Evolutionary conservation across 257 asterid genomes (phyloP).

Genomic region (Avicennia marina): DNA sequence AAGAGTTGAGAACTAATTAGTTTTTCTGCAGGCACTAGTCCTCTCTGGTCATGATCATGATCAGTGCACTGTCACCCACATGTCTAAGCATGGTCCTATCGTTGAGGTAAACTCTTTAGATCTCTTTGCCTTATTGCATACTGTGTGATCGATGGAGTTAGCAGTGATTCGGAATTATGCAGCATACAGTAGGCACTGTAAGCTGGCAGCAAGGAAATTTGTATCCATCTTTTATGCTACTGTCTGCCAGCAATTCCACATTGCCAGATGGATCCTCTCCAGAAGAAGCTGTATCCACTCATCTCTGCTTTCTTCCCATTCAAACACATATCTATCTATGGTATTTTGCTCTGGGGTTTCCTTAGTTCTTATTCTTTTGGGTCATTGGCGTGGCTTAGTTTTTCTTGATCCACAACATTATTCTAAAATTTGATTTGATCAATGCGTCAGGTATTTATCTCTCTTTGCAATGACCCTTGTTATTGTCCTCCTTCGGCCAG

Average conservation of each 20-base stretch:
- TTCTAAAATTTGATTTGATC: constrained; percentile 21
- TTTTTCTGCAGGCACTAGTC: constrained; percentile 53
- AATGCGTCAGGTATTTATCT: constrained; percentile 63
- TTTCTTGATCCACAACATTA: not conserved
- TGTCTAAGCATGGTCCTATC: constrained; percentile 45
- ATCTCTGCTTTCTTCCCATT: constrained; percentile 86
- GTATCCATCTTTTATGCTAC: constrained; percentile 90
- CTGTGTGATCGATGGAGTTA: not conserved
- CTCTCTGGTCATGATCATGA: constrained; percentile 98
- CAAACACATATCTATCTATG: constrained; percentile 76
- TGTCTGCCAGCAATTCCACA: constrained; percentile 57
- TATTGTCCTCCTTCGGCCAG: constrained; percentile 60
- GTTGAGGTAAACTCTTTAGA: constrained; percentile 53
- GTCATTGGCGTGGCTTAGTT: not conserved
- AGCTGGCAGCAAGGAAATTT: constrained; percentile 99
- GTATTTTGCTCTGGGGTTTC: constrained; percentile 27
- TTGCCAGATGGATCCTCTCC: constrained; percentile 24
- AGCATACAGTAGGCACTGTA: constrained; percentile 94
- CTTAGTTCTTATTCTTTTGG: not conserved
- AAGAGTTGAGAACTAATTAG: constrained; percentile 15
- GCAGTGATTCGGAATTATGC: constrained; percentile 25
- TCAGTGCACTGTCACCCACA: constrained; percentile 79
- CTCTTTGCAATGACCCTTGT: constrained; percentile 65
- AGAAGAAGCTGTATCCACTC: constrained; percentile 43
- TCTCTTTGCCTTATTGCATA: not conserved